Conservation (phyloP, 2,329 filamentous ascomycete genomes). For the Penicillium sp. region DNA sequence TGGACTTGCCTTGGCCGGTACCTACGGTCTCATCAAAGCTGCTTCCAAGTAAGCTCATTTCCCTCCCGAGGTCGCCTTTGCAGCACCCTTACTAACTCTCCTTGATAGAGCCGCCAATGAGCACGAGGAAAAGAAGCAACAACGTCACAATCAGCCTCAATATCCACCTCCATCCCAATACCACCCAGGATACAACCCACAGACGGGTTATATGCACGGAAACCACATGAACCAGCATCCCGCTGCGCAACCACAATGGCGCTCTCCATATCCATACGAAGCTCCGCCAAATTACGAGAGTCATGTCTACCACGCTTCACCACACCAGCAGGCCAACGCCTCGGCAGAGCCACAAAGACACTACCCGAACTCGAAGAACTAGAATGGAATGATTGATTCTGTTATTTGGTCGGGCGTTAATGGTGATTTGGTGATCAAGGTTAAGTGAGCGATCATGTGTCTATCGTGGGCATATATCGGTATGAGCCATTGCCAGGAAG, state of each 20-base stretch:
- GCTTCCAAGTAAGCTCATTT: slow-evolving; percentile 11
- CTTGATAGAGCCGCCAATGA: slow-evolving; percentile 9
- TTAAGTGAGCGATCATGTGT: too few relatives aligned
- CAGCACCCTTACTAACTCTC: background rate
- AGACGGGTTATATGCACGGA: slow-evolving; percentile 4
- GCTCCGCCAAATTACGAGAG: too few relatives aligned
- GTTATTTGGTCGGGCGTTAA: too few relatives aligned
- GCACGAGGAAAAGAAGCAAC: slow-evolving; percentile 11
- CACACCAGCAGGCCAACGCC: too few relatives aligned
- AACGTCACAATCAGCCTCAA: slow-evolving; percentile 3
- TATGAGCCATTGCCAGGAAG: too few relatives aligned
- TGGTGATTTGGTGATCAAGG: too few relatives aligned
- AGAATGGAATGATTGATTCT: too few relatives aligned
- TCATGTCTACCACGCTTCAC: too few relatives aligned
- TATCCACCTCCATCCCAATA: background rate
- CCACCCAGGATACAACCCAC: background rate
- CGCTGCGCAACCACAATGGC: slow-evolving; percentile 2
- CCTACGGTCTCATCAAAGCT: slow-evolving; percentile 11
- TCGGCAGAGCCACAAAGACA: too few relatives aligned
- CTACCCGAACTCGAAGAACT: too few relatives aligned
- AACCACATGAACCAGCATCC: slow-evolving; percentile 1
- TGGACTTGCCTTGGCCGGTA: slow-evolving; percentile 3
- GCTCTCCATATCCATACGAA: background rate
- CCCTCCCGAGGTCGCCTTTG: background rate
- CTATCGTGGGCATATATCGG: too few relatives aligned